Evolutionary conservation across 768 basidiomycete genomes (phyloP).

Genomic region (Trametes elegans): DNA sequence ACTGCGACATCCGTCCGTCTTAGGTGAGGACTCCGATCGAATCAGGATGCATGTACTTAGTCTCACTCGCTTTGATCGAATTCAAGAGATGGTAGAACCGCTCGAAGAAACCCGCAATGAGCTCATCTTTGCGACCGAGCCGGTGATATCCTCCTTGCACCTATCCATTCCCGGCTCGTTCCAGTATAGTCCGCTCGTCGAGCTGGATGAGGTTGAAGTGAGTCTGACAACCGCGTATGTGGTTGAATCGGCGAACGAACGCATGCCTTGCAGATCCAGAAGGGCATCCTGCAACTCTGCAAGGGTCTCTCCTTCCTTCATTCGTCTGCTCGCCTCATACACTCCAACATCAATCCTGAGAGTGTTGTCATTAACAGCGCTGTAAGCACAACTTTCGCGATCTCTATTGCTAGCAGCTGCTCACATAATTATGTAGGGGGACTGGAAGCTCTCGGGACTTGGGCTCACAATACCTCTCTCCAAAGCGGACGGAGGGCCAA

Average conservation of each 20-base stretch:
- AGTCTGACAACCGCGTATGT: slow-evolving; percentile 21
- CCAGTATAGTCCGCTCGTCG: slow-evolving; percentile 56
- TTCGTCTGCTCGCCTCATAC: slow-evolving; percentile 86
- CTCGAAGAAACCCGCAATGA: slow-evolving; percentile 89
- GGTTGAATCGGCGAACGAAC: not conserved
- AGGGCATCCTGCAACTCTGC: slow-evolving; percentile 91
- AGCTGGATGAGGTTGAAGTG: slow-evolving; percentile 96
- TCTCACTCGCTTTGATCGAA: slow-evolving; percentile 6
- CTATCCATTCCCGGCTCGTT: slow-evolving; percentile 69
- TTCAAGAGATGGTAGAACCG: slow-evolving; percentile 93
- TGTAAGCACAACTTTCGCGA: slow-evolving; percentile 42
- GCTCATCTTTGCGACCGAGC: slow-evolving; percentile 92
- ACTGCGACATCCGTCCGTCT: slow-evolving; percentile 88
- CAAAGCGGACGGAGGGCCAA: slow-evolving; percentile 63
- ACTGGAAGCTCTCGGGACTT: slow-evolving; percentile 95
- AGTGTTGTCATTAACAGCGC: slow-evolving; percentile 87
- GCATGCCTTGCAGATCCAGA: slow-evolving; percentile 67
- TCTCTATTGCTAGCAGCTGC: not conserved
- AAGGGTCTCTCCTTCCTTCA: slow-evolving; percentile 90
- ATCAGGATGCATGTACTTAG: slow-evolving; percentile 2
- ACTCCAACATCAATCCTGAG: slow-evolving; percentile 87
- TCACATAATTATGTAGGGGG: slow-evolving; percentile 55
- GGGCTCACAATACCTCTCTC: slow-evolving; percentile 81
- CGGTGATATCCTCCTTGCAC: slow-evolving; percentile 77
- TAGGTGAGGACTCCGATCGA: slow-evolving; percentile 51